Percentiles rank a stretch among this genome's conserved stretches.
These are phyloP conservation scores for Sporisorium iseilematis-ciliati DNA, from an alignment of 1,284 basidiomycete genomes.

Conservation along the genomic window DNA sequence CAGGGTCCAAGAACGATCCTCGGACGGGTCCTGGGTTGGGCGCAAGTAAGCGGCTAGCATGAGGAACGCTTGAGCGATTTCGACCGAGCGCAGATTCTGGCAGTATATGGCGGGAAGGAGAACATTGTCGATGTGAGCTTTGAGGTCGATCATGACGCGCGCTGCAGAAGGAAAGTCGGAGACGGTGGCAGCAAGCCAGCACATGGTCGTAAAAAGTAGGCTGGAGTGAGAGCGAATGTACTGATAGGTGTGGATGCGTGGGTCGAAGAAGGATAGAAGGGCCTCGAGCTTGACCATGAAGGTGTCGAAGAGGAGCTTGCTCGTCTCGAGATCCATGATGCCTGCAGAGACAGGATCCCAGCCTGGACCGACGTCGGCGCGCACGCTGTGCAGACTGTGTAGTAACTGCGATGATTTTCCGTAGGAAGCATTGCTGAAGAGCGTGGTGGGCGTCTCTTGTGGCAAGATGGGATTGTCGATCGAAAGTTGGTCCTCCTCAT, in stretches of 20 bases:
- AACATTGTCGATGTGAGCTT: conserved; percentile 39
- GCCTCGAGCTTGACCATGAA: conserved; percentile 44
- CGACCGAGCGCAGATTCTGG: conserved; percentile 49
- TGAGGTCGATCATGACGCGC: conserved; percentile 34
- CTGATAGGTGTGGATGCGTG: conserved; percentile 38
- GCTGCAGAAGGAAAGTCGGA: conserved; percentile 25
- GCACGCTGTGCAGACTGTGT: conserved; percentile 33
- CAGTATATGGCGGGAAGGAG: conserved; percentile 44
- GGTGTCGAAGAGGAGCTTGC: conserved; percentile 33
- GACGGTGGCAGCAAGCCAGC: conserved; percentile 42
- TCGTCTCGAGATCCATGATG: conserved; percentile 33
- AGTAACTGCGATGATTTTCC: conserved; percentile 39
- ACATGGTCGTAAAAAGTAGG: conserved; percentile 48
- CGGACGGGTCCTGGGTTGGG: conserved; percentile 35
- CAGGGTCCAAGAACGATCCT: conserved; percentile 47
- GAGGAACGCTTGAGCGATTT: conserved; percentile 44
- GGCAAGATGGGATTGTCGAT: conserved; percentile 11
- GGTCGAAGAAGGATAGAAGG: conserved; percentile 46
- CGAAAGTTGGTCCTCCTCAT: conserved; percentile 2
- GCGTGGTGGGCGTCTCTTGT: conserved; percentile 32
- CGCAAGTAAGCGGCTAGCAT: conserved; percentile 49
- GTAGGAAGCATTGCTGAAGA: conserved; percentile 41
- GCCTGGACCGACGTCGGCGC: conserved; percentile 26
- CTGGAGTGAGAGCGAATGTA: conserved; percentile 41
- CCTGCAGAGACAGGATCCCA: conserved; percentile 40